Percentiles rank a stretch among this genome's conserved stretches.
phyloP scores from a whole-genome alignment of 1,284 basidiomycete species.

The Heterobasidion irregulare region DNA sequence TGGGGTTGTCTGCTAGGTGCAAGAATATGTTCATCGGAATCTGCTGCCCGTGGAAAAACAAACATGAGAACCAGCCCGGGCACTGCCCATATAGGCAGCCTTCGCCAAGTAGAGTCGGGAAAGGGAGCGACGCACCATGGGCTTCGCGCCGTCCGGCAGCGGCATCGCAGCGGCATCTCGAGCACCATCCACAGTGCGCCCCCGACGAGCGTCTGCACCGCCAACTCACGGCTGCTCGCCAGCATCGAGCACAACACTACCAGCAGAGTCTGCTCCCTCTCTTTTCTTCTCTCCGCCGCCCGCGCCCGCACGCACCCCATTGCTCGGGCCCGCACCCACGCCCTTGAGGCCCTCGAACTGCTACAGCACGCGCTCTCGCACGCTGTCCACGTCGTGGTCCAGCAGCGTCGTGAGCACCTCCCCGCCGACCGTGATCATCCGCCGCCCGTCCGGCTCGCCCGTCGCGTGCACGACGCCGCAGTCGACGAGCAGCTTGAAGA shows the following conservation, averaged over 20 bases:
- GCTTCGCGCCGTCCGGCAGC: no score
- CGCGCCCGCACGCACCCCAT: not conserved
- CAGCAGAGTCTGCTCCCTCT: conserved; percentile 59
- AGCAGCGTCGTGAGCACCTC: conserved; percentile 84
- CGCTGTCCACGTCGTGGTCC: conserved; percentile 89
- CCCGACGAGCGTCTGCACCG: conserved; percentile 84
- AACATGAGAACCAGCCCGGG: not conserved
- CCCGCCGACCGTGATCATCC: conserved; percentile 75
- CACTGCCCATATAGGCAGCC: not conserved
- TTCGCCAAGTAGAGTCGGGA: not conserved
- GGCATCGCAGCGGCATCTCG: conserved; percentile 60
- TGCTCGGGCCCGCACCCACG: conserved; percentile 22
- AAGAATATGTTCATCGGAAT: conserved; percentile 34
- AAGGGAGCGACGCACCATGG: not conserved
- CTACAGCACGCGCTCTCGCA: conserved; percentile 57
- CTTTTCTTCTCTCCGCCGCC: not conserved
- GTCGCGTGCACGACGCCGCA: conserved; percentile 85
- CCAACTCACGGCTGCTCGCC: conserved; percentile 74
- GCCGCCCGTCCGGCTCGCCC: conserved; percentile 25
- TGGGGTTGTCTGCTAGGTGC: conserved; percentile 73
- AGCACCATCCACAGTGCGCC: conserved; percentile 85
- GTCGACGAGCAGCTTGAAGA: conserved; percentile 90
- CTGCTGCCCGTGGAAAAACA: conserved; percentile 5
- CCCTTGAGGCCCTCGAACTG: no score
- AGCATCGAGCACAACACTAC: conserved; percentile 73